Base-by-base conservation (phyloP, 2,329 filamentous ascomycete species). In the Nannizziopsis barbatae region DNA sequence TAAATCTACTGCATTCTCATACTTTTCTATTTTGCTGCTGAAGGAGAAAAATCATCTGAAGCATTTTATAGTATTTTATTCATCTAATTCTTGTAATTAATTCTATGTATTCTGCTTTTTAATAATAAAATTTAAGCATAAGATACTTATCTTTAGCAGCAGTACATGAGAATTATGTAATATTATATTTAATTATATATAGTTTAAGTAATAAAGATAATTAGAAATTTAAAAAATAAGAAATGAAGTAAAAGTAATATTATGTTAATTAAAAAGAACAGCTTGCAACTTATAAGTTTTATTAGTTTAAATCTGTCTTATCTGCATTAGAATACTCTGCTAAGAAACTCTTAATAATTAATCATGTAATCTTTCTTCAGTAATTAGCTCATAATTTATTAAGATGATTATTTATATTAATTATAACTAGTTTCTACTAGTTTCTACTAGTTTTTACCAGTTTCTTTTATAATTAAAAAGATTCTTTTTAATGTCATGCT, bases 41-140 rank as follows among this genome's bases (percentile, higher is more conserved):
- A 98, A 95, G 69, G 95, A 81, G 81, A 86, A 70, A 95, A 95
- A 59, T 89, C 89, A 22, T 84, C 74, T 17, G 79, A 74, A 36
- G 90, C 89, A 57, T 82, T 74, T 58, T 80, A 71, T 18, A 85
- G 77, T 45, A 81, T 76, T 73, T 92, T 94, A 62, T 95, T 86
- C 71, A 90, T 92, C 89, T 95, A 64, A 18, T 31, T n/a, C 4
- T 10, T n/a, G 18, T 37, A 5, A 22, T 43, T 41, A 31, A 30
- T 8, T n/a, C 42, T 8, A 12, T 10, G n/a, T 8, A 14, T 18
- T 17, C 32, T 8, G 11, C 31, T 45, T 42, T 40, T 41, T 49
- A 40, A 44, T 55, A 50, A 45, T 51, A 54, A 49, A 53, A 40
- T 53, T 51, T 5, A 46, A 47, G 20, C 31, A 53, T 14, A 47